Base-by-base conservation (phyloP, 495 filamentous ascomycete species). In the Penicillium soppii region DNA sequence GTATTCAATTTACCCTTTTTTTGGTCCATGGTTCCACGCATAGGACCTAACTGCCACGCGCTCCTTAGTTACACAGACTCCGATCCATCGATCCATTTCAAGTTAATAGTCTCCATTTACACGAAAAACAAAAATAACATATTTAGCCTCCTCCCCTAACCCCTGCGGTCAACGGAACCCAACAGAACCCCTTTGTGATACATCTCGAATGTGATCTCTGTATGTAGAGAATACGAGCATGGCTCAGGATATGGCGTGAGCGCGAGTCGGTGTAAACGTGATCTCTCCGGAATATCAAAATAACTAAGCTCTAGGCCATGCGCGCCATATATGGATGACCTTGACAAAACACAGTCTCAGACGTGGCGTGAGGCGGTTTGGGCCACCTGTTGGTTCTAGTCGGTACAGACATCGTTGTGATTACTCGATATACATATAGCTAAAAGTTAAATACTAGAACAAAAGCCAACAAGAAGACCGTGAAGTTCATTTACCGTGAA, bases 11-110 rank as follows among this genome's bases (percentile, higher is more conserved):
- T n/a, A n/a, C n/a, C 20, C 2, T 10, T 2, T 26, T 43, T 30
- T 13, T 23, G 26, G 10, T 13, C 17, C 15, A n/a, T 32, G 21
- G 27, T 32, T 4, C 21, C 38, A 9, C 17, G 7, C 13, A 13
- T 12, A 21, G 1, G 9, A 10, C 37, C 37, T 49, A 49, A 49
- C 10, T 41, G 37, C 47, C 47, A 49, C 47, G 47, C 26, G 43
- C 43, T 27, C 27, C 41, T 10, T 26, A 8, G 21, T 41, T 25
- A 16, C 39, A 43, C 37, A 6, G 19, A 22, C 39, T 42, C 39
- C 22, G 39, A 42, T 25, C 2, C 20, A 20, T 20, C n/a, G n/a
- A 35, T 35, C 32, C 16, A 16, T n/a, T 4, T 17, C n/a, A n/a
- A n/a, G n/a, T n/a, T n/a, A n/a, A n/a, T n/a, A n/a, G n/a, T n/a